Base-by-base conservation (phyloP, 2,329 filamentous ascomycete species). In the Blumeriella jaapii region DNA sequence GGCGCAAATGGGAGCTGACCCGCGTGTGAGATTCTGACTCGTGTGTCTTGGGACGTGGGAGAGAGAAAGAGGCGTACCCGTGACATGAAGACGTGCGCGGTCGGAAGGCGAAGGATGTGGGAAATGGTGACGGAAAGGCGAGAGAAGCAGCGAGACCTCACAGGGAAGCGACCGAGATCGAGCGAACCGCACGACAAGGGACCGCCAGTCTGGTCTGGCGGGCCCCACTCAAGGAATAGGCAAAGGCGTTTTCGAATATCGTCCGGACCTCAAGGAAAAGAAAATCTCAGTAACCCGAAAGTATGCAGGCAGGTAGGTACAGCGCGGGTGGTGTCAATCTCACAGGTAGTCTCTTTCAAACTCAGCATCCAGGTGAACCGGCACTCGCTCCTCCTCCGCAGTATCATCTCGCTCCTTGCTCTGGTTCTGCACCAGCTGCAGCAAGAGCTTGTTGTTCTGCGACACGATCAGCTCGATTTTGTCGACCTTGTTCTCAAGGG, bases 281-380 rank as follows among this genome's bases (percentile, higher is more conserved):
- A 50, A 47, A 34, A 50, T 42, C 29, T 31, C 30, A 6, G 25
- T 31, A 29, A 16, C 13, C 31, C 23, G 13, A 15, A 20, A 15
- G 14, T 34, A 17, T 39, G 17, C 32, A 42, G 42, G 35, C n/a
- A n/a, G n/a, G n/a, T n/a, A n/a, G n/a, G n/a, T n/a, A n/a, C n/a
- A n/a, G n/a, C n/a, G n/a, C n/a, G n/a, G n/a, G n/a, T n/a, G n/a
- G n/a, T n/a, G n/a, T 29, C 34, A 36, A 22, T 44, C 47, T 55
- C 50, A 55, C 51, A 55, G 36, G 36, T 55, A 55, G 50, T 55
- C 51, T 24, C 52, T 44, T 38, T 55, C 53, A 46, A 55, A 55
- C 38, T 55, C 53, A 27, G 52, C 50, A 36, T 55, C 53, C 11
- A 55, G 42, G 47, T 55, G 53, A 31, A 54, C 52, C 3, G 53